Base-by-base conservation (phyloP, 1,139 yeast species). In the Sugiyamaella castrensis region DNA sequence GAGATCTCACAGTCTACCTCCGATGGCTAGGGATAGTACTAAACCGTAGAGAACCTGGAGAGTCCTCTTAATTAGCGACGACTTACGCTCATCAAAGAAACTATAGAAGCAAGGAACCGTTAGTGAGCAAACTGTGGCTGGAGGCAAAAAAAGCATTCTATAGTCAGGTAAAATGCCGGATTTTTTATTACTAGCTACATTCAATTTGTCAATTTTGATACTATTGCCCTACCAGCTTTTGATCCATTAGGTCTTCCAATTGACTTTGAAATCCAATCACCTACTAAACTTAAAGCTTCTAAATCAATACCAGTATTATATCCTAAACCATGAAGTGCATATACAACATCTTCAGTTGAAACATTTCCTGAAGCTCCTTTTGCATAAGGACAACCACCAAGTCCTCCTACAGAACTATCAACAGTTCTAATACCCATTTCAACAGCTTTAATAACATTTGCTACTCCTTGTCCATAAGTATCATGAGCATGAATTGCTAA, bases 381-480 rank as follows among this genome's bases (percentile, higher is more conserved):
- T 27, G 71, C 70, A 46, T 64, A 67, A 3, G 71, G 71, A 47
- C 71, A 67, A n/a, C 71, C 71, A 16, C 71, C 71, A 1, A 67
- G 64, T 1, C 71, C 71, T 11, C 61, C 69, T 0, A 66, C 68
- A 24, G 66, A 61, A 31, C 65, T 51, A 50, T 67, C 71, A 8
- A 67, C 66, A 5, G 59, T 60, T 19, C 69, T 52, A 28, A 67
- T 48, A 2, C 71, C 71, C 64, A 64, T 57, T 12, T 62, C 64
- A 12, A 67, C 63, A 0, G 71, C 69, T 45, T 57, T 53, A 35
- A 66, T 43, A 10, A 64, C 68, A 47, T 67, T 67, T 34, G 70
- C 67, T 2, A 67, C 69, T 8, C 69, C 71, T 50, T 66, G 70
- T 15, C 71, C 71, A 38, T 66, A 66, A 1, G 71, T 67, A 48